Percentiles rank a stretch among this genome's conserved stretches.
phyloP scores from a whole-genome alignment of 2,329 filamentous ascomycete genomes.

The Helminthosporium solani region DNA sequence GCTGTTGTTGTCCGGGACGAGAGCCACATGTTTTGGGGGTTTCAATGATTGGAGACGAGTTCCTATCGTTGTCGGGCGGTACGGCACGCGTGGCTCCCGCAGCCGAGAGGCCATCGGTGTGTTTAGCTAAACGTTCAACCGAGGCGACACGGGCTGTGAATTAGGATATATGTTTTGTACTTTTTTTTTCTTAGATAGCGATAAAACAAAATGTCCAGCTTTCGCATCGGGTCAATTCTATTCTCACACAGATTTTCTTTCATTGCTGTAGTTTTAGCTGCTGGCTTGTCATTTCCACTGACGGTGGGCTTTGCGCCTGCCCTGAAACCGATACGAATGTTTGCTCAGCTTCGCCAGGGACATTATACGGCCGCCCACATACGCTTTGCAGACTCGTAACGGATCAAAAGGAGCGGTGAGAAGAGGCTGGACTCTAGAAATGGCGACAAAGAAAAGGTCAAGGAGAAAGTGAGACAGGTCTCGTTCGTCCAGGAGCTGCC shows the following conservation, averaged over 20 bases:
- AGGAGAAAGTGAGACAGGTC: background rate
- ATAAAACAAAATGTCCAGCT: too few relatives aligned
- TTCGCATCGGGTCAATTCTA: too few relatives aligned
- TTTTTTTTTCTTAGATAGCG: too few relatives aligned
- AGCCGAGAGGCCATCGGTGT: background rate
- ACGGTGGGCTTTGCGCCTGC: background rate
- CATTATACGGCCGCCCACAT: slow-evolving; percentile 9
- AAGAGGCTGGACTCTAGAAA: slow-evolving; percentile 1
- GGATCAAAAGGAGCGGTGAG: slow-evolving; percentile 15
- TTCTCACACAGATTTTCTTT: too few relatives aligned
- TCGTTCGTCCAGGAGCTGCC: background rate
- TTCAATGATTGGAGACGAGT: background rate
- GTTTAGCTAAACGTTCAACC: background rate
- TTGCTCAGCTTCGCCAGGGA: background rate
- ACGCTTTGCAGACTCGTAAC: slow-evolving; percentile 6
- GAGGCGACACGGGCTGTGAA: background rate
- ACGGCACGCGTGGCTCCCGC: background rate
- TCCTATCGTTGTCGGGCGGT: background rate
- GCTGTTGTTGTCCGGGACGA: slow-evolving; percentile 16
- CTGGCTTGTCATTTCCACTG: too few relatives aligned
- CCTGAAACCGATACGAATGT: background rate
- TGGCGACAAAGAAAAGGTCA: background rate
- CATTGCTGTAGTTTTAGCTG: too few relatives aligned
- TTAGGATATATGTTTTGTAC: background rate
- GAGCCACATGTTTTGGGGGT: background rate